phyloP scores from a whole-genome alignment of 2,329 filamentous ascomycete species.

The Rutstroemia sp. region DNA sequence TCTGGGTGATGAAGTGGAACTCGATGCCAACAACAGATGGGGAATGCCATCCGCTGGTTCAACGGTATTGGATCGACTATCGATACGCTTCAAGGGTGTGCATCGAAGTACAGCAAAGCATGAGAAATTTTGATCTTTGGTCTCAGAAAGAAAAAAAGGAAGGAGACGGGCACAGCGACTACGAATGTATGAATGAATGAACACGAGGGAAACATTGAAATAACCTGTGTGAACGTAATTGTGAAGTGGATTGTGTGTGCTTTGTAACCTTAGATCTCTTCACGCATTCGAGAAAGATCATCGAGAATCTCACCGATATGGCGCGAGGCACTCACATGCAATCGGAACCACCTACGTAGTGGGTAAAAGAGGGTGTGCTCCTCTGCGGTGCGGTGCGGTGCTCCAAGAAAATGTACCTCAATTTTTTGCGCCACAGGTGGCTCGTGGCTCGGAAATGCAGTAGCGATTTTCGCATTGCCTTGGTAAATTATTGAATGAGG shows the following conservation, averaged over 20 bases:
- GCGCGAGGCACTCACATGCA: no score
- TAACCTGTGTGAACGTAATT: background rate
- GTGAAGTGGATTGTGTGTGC: no score
- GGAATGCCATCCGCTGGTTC: background rate
- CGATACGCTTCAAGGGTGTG: background rate
- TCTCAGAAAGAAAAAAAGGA: background rate
- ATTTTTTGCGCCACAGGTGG: background rate
- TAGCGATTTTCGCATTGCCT: constrained; percentile 2
- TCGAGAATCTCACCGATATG: no score
- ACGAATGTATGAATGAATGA: background rate
- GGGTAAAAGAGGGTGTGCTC: no score
- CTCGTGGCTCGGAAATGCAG: background rate
- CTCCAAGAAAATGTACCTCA: background rate
- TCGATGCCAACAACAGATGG: constrained; percentile 9
- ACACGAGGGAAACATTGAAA: background rate
- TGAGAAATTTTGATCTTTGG: background rate
- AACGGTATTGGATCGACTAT: constrained; percentile 3
- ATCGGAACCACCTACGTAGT: no score
- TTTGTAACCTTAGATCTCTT: no score
- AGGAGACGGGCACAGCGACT: background rate
- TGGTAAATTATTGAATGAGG: constrained; percentile 8
- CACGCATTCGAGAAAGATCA: no score
- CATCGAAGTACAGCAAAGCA: constrained; percentile 7
- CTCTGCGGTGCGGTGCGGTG: background rate
- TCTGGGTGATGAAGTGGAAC: constrained; percentile 7